A percentile compares a stretch with the other conserved stretches of the same genome.
These are phyloP conservation scores for Globisporangium radiosum DNA, from an alignment of 352 stramenopile species.

Conservation along the genomic window DNA sequence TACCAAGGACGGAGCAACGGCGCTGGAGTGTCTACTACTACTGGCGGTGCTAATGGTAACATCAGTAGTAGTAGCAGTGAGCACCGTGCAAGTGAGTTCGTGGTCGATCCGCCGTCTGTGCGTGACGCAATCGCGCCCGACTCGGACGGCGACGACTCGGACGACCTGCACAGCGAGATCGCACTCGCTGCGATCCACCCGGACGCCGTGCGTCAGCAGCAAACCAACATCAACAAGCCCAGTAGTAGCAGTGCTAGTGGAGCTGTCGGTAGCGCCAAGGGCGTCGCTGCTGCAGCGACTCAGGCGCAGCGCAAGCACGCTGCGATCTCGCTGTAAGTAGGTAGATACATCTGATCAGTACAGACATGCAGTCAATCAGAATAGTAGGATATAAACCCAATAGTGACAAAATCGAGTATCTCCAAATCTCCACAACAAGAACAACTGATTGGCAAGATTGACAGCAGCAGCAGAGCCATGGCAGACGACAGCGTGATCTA, in stretches of 20 bases:
- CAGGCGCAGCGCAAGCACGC: slow-evolving; percentile 28
- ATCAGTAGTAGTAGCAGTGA: background rate
- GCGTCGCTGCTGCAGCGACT: background rate
- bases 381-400: no score
- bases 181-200: slow-evolving; percentile 14
- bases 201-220: slow-evolving; percentile 18
- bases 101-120: slow-evolving; percentile 21
- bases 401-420: no score
- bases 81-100: background rate
- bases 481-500: slow-evolving; percentile 23
- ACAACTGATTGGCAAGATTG: background rate
- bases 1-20: slow-evolving; percentile 29
- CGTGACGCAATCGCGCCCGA: slow-evolving; percentile 13
- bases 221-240: slow-evolving; percentile 6
- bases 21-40: no score
- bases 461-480: background rate
- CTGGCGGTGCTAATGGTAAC: background rate
- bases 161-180: slow-evolving; percentile 11
- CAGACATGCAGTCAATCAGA: no score
- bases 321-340: slow-evolving; percentile 8
- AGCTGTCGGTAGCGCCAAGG: background rate
- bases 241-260: background rate
- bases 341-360: background rate
- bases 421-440: background rate
- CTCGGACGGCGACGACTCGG: slow-evolving; percentile 14